These are phyloP conservation scores for Chaetomium globosum DNA, from an alignment of 2,329 filamentous ascomycete species.

Conservation along the genomic window DNA sequence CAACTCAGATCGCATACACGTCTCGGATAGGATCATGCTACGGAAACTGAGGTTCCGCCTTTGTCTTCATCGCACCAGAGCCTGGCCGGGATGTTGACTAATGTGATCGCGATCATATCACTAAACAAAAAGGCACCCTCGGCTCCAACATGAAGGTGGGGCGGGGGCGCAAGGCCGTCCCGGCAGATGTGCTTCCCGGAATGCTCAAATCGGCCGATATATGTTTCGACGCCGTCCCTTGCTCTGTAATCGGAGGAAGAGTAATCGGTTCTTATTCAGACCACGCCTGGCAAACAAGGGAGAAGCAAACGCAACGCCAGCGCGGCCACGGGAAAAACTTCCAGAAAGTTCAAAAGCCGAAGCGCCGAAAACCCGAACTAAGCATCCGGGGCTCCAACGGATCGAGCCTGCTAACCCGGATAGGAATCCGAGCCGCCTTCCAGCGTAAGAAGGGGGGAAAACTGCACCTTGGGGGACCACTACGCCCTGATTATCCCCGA, in stretches of 20 bases:
- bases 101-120: constrained; percentile 9
- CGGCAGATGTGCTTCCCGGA: constrained; percentile 5
- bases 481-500: constrained; percentile 31
- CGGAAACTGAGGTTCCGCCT: not conserved
- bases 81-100: constrained; percentile 1
- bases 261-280: not conserved
- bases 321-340: not conserved
- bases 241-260: not conserved
- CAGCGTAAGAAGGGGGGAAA: constrained; percentile 1
- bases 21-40: not conserved
- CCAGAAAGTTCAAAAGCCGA: not conserved
- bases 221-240: not conserved
- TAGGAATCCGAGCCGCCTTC: constrained; percentile 11
- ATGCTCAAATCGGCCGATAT: not conserved
- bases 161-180: not conserved
- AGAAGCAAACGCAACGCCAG: not conserved
- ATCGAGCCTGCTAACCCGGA: constrained; percentile 14
- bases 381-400: constrained; percentile 7
- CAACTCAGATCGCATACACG: not conserved
- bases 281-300: not conserved
- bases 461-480: constrained; percentile 1
- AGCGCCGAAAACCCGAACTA: constrained; percentile 6
- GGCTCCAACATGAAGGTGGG: not conserved
- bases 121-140: constrained; percentile 16
- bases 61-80: not conserved